Evolutionary conservation across 495 filamentous ascomycete species (phyloP).

Genomic region (Lineolata rhizophorae): DNA sequence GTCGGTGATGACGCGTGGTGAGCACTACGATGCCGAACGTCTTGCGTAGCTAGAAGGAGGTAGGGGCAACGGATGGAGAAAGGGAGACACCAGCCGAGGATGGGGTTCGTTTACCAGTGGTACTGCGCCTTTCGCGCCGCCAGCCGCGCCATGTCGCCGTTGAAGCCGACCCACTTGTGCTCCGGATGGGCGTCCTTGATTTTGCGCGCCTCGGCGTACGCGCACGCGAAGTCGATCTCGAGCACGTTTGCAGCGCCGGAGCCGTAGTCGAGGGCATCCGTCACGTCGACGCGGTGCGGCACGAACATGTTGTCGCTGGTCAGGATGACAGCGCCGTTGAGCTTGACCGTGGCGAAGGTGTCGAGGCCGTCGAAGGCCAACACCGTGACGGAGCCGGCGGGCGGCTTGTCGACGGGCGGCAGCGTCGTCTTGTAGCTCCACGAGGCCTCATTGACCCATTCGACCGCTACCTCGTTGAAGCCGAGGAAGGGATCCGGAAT

Average conservation of each 20-base stretch:
- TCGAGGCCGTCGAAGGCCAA: constrained; percentile 20
- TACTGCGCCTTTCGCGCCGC: constrained; percentile 18
- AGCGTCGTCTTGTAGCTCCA: constrained; percentile 17
- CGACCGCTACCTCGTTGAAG: constrained; percentile 16
- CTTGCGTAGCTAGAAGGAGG: neutral
- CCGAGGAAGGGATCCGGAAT: constrained; percentile 19
- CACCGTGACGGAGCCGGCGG: constrained; percentile 8
- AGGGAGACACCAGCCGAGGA: too few species aligned
- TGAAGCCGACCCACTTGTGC: constrained; percentile 19
- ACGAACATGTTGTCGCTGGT: constrained; percentile 20
- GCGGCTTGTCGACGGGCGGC: constrained; percentile 2
- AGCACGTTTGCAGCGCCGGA: constrained; percentile 12
- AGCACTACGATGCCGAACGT: constrained; percentile 4
- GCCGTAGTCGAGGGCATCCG: constrained; percentile 7
- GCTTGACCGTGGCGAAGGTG: constrained; percentile 18
- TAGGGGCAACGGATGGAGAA: too few species aligned
- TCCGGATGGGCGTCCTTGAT: constrained; percentile 18
- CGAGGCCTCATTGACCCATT: constrained; percentile 17
- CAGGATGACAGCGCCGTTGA: constrained; percentile 16
- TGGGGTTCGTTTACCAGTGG: constrained; percentile 17
- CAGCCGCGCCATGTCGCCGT: constrained; percentile 18
- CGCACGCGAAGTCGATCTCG: constrained; percentile 16
- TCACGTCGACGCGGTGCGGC: constrained; percentile 17
- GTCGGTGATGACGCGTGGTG: too few species aligned
- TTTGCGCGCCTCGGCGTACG: constrained; percentile 11